Percentiles rank a stretch among this genome's conserved stretches.
Conservation (phyloP, 352 stramenopile genomes). For the Pythium aquatile region DNA sequence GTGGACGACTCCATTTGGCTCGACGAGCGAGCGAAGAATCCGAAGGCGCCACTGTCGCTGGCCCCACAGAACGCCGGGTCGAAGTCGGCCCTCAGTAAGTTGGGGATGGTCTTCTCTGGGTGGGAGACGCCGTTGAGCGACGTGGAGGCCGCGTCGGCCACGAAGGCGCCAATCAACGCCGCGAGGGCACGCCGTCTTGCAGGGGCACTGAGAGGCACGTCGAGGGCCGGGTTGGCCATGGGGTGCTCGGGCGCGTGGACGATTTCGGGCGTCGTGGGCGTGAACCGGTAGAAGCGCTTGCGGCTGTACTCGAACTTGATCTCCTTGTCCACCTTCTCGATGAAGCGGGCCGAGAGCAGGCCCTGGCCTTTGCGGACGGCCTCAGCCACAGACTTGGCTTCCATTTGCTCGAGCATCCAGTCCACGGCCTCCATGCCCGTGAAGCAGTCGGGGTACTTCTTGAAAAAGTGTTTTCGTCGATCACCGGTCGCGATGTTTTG, state of each 20-base stretch:
- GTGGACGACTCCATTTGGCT: slow-evolving; percentile 71
- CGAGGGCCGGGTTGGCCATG: slow-evolving; percentile 52
- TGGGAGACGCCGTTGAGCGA: slow-evolving; percentile 76
- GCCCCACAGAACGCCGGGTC: slow-evolving; percentile 76
- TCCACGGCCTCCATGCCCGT: slow-evolving; percentile 83
- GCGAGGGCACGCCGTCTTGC: slow-evolving; percentile 59
- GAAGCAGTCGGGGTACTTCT: slow-evolving; percentile 82
- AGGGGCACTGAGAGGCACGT: slow-evolving; percentile 61
- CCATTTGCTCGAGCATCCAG: slow-evolving; percentile 87
- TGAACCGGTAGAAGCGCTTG: slow-evolving; percentile 82
- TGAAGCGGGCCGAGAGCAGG: slow-evolving; percentile 61
- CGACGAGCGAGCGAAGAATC: slow-evolving; percentile 32
- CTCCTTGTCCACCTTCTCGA: slow-evolving; percentile 82
- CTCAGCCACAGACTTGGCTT: slow-evolving; percentile 76
- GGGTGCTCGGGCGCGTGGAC: slow-evolving; percentile 45
- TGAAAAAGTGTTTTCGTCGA: slow-evolving; percentile 71
- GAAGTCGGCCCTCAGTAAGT: slow-evolving; percentile 68
- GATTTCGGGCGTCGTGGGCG: slow-evolving; percentile 72
- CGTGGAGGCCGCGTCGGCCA: slow-evolving; percentile 73
- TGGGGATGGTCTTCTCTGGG: slow-evolving; percentile 77
- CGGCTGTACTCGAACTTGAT: slow-evolving; percentile 84
- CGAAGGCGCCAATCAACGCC: slow-evolving; percentile 71
- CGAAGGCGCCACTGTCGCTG: slow-evolving; percentile 41
- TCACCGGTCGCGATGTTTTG: slow-evolving; percentile 75
- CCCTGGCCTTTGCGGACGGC: slow-evolving; percentile 80